A percentile compares a stretch with the other conserved stretches of the same genome.
phyloP scores from a whole-genome alignment of 225 moss, liverwort and hornwort species.

The Ulota crispa region DNA sequence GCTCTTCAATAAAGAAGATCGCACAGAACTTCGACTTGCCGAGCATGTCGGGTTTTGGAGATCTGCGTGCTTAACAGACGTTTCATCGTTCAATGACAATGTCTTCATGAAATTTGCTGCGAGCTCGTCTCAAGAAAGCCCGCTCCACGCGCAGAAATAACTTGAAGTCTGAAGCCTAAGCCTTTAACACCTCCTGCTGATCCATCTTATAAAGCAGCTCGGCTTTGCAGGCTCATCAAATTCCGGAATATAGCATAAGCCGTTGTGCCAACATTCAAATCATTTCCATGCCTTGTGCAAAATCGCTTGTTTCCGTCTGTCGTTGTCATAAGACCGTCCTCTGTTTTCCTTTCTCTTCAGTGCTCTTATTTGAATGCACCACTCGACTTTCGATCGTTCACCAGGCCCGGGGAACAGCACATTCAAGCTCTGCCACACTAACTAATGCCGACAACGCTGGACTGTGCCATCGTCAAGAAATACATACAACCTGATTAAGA shows the following conservation, averaged over 20 bases:
- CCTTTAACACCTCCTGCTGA: neutral
- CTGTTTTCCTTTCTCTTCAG: neutral
- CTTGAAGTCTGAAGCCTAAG: neutral
- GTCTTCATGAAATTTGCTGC: neutral
- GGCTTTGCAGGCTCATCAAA: neutral
- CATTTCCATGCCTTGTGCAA: neutral
- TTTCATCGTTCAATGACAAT: neutral
- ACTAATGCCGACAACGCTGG: neutral
- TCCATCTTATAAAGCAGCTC: neutral
- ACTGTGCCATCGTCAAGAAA: neutral
- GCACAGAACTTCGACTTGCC: neutral
- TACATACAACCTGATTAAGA: neutral
- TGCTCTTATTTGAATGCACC: neutral
- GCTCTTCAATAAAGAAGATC: neutral
- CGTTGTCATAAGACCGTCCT: neutral
- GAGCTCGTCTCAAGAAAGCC: neutral
- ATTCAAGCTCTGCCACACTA: neutral
- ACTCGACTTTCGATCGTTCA: neutral
- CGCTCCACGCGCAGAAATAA: neutral
- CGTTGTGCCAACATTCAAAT: neutral
- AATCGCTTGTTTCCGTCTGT: neutral
- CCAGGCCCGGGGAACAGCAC: neutral
- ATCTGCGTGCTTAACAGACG: neutral
- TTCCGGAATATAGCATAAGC: neutral
- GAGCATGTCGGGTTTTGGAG: neutral